Evolutionary conservation across 1,284 basidiomycete species (phyloP).

Genomic region (Xerocomus amazonicus): DNA sequence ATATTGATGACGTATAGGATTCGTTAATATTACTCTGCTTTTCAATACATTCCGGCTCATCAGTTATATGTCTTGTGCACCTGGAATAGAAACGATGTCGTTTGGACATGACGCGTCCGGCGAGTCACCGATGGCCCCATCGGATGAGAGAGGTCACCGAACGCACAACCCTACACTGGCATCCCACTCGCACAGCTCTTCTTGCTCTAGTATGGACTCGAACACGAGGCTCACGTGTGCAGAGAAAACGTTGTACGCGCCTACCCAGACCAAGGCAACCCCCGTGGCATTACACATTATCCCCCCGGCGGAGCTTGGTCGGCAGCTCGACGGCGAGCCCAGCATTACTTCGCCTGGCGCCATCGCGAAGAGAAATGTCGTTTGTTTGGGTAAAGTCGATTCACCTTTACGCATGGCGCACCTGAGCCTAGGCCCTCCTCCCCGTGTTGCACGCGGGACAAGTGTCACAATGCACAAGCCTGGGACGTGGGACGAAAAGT

Average conservation of each 20-base stretch:
- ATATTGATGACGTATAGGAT: slow-evolving; percentile 39
- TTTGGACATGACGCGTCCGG: slow-evolving; percentile 23
- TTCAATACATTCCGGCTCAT: slow-evolving; percentile 67
- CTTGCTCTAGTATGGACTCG: slow-evolving; percentile 20
- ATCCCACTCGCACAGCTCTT: slow-evolving; percentile 10
- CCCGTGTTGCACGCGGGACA: slow-evolving; percentile 6
- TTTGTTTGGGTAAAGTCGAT: neutral
- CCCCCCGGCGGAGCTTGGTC: slow-evolving; percentile 9
- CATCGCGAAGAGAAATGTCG: neutral
- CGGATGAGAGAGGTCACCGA: neutral
- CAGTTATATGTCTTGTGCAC: slow-evolving; percentile 38
- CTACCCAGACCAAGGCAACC: slow-evolving; percentile 2
- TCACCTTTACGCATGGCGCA: slow-evolving; percentile 4
- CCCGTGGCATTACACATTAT: neutral
- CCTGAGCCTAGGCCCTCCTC: slow-evolving; percentile 30
- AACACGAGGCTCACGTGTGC: slow-evolving; percentile 7
- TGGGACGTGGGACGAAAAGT: neutral
- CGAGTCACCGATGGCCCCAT: slow-evolving; percentile 8
- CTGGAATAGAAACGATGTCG: slow-evolving; percentile 19
- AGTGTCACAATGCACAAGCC: neutral
- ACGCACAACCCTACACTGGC: neutral
- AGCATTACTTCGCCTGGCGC: neutral
- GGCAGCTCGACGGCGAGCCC: slow-evolving; percentile 4
- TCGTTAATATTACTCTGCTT: slow-evolving; percentile 60
- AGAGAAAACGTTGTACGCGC: slow-evolving; percentile 7